Conservation (phyloP, 1,139 yeast species). For the Neolecta irregularis region DNA sequence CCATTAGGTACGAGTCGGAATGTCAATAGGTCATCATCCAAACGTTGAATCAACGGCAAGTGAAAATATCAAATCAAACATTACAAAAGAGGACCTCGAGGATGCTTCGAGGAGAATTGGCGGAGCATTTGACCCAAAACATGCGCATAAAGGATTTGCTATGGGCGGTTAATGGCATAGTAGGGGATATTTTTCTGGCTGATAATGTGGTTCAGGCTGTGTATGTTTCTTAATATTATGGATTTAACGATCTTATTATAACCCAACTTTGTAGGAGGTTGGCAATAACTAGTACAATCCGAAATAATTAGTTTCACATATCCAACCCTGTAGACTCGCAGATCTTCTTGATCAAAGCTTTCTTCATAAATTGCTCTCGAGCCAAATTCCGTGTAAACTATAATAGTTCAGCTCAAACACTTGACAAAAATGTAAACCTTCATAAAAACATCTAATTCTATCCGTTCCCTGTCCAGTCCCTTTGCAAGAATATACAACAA, state of each 20-base stretch:
- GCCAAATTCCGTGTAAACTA: conserved; percentile 48
- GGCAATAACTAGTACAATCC: no score
- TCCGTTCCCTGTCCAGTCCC: conserved; percentile 34
- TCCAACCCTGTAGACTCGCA: no score
- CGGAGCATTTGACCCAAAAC: no score
- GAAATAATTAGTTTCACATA: no score
- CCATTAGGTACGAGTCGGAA: conserved; percentile 81
- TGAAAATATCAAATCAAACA: conserved; percentile 3
- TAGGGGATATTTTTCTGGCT: no score
- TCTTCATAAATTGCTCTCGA: conserved; percentile 50
- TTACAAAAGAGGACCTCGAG: conserved; percentile 8
- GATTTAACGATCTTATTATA: no score
- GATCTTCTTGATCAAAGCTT: conserved; percentile 31
- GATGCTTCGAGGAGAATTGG: conserved; percentile 15
- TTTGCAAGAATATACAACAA: conserved; percentile 43
- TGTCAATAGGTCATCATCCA: conserved; percentile 70
- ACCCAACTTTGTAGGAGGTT: no score
- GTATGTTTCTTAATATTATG: no score
- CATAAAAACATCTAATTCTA: conserved; percentile 38
- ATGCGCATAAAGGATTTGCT: no score
- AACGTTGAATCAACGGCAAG: conserved; percentile 21
- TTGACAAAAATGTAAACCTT: conserved; percentile 16
- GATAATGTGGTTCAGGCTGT: no score
- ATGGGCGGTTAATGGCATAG: no score
- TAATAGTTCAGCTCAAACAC: neutral